Conservation (phyloP, 208 protist species). For the Angomonas ambiguus region DNA sequence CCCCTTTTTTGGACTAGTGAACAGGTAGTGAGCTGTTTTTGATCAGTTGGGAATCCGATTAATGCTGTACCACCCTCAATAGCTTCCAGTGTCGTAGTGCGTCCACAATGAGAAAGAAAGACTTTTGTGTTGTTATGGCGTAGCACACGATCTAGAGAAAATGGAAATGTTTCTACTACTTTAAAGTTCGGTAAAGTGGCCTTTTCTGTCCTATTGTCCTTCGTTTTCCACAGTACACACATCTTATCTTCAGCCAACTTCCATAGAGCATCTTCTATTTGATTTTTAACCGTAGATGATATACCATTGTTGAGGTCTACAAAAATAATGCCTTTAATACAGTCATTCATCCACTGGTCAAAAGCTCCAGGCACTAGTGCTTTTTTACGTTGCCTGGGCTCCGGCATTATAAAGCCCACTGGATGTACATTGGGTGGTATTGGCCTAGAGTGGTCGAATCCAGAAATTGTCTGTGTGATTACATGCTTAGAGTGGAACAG, state of each 20-base stretch:
- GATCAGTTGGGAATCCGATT: not conserved
- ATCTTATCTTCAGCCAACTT: not conserved
- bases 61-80: conserved; percentile 8
- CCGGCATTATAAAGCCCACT: conserved; percentile 36
- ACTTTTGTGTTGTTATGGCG: conserved; percentile 17
- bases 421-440: conserved; percentile 36
- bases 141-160: conserved; percentile 15
- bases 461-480: conserved; percentile 31
- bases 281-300: not conserved
- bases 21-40: not conserved
- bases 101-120: conserved; percentile 21
- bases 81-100: conserved; percentile 17
- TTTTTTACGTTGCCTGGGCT: not conserved
- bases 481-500: conserved; percentile 21
- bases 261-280: not conserved
- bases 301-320: not conserved
- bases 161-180: conserved; percentile 2
- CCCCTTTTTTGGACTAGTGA: not conserved
- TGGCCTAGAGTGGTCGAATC: conserved; percentile 24
- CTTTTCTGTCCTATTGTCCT: not conserved
- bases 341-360: not conserved
- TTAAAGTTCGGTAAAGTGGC: not conserved
- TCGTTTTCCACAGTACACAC: not conserved
- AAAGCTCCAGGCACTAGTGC: not conserved
- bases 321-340: not conserved